phyloP scores from a whole-genome alignment of 1,284 basidiomycete genomes.

The Boletus semigastroideus region DNA sequence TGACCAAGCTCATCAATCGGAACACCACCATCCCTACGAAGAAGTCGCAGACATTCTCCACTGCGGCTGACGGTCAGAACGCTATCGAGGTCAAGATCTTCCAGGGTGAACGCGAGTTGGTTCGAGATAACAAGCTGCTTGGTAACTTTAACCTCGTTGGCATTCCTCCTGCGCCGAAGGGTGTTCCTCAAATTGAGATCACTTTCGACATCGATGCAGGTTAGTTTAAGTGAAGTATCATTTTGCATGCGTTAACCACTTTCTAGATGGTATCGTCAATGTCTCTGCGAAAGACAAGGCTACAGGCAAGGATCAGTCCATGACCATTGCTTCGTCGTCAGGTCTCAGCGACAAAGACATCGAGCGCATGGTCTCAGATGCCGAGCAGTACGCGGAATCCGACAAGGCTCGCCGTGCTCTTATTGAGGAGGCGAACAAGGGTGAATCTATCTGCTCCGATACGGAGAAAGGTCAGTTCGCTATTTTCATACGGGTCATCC shows the following conservation, averaged over 20 bases:
- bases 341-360: constrained; percentile 97
- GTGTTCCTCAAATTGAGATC: constrained; percentile 98
- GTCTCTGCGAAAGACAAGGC: constrained; percentile 98
- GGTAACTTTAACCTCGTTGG: constrained; percentile 99
- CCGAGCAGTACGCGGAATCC: constrained; percentile 89
- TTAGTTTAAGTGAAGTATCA: constrained; percentile 31
- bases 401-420: constrained; percentile 87
- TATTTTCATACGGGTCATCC: not conserved
- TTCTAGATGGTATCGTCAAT: constrained; percentile 89
- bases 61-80: constrained; percentile 94
- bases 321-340: constrained; percentile 97
- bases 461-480: constrained; percentile 85
- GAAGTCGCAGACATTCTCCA: constrained; percentile 99
- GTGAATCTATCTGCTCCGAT: constrained; percentile 91
- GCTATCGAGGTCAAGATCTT: constrained; percentile 98
- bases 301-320: constrained; percentile 95
- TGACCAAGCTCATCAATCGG: constrained; percentile 93
- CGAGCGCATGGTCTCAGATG: constrained; percentile 94
- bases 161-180: constrained; percentile 96
- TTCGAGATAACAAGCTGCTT: constrained; percentile 97
- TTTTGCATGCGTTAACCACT: not conserved
- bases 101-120: constrained; percentile 98
- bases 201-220: constrained; percentile 99
- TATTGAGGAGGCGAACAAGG: constrained; percentile 98
- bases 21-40: constrained; percentile 99